Conservation (phyloP, 306 rosid genomes). For the Purshia tridentata region DNA sequence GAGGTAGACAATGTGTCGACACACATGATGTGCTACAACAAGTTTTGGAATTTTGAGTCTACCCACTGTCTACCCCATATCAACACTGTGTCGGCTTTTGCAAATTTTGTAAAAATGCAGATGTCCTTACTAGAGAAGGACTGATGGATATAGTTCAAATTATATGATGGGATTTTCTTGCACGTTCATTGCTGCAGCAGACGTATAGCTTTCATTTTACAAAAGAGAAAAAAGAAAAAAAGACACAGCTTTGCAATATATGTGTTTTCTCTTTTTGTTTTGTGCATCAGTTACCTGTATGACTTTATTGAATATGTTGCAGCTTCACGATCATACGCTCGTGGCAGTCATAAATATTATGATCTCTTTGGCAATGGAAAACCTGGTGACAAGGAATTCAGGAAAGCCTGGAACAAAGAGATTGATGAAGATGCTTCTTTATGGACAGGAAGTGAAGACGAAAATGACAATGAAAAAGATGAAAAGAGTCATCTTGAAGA, state of each 20-base stretch:
- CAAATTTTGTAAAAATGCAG: too few relatives aligned
- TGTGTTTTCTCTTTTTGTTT: not conserved
- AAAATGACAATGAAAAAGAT: slow-evolving; percentile 42
- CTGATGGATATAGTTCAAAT: too few relatives aligned
- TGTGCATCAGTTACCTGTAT: not conserved
- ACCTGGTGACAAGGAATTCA: slow-evolving; percentile 63
- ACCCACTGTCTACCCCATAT: too few relatives aligned
- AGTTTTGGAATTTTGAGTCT: too few relatives aligned
- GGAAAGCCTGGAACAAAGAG: slow-evolving; percentile 68
- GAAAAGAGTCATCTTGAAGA: slow-evolving; percentile 44
- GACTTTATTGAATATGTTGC: slow-evolving; percentile 28
- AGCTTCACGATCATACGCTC: slow-evolving; percentile 56
- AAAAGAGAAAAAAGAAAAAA: not conserved
- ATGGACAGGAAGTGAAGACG: slow-evolving; percentile 85
- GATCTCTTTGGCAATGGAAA: slow-evolving; percentile 61
- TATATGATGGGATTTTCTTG: not conserved
- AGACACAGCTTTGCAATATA: not conserved
- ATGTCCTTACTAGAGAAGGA: too few relatives aligned
- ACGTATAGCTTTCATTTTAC: not conserved
- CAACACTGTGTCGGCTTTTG: too few relatives aligned
- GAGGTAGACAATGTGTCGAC: too few relatives aligned
- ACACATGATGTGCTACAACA: too few relatives aligned
- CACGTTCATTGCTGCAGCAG: not conserved
- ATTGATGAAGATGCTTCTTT: slow-evolving; percentile 65
- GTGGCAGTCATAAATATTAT: slow-evolving; percentile 43